Evolutionary conservation across 2,329 filamentous ascomycete genomes (phyloP).

Genomic region (Leptodontidium sp.): DNA sequence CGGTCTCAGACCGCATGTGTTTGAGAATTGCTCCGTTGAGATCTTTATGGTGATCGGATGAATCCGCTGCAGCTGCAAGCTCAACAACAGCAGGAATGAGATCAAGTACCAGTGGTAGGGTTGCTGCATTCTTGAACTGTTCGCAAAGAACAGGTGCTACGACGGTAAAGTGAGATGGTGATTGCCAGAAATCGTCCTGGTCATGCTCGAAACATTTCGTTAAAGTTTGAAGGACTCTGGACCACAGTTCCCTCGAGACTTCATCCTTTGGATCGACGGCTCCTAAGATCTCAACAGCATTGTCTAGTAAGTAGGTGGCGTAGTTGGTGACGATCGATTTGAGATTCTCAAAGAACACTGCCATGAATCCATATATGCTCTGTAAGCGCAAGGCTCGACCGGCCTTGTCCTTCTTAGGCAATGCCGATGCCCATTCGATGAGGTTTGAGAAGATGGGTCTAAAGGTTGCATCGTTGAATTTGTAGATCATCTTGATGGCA

Average conservation of each 20-base stretch:
- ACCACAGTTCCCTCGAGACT: constrained; percentile 69
- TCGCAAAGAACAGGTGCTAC: constrained; percentile 74
- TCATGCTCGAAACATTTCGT: constrained; percentile 84
- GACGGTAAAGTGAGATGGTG: constrained; percentile 82
- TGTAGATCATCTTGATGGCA: constrained; percentile 90
- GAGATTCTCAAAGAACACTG: constrained; percentile 81
- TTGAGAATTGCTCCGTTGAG: constrained; percentile 82
- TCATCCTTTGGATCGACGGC: constrained; percentile 54
- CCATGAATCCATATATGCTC: constrained; percentile 83
- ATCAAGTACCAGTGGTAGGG: constrained; percentile 55
- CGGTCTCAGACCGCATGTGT: constrained; percentile 76
- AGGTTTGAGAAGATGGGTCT: constrained; percentile 87
- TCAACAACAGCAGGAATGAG: constrained; percentile 81
- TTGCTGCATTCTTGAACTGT: constrained; percentile 65
- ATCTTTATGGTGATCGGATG: constrained; percentile 88
- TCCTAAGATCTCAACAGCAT: constrained; percentile 70
- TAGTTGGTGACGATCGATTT: constrained; percentile 97
- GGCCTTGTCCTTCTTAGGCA: constrained; percentile 67
- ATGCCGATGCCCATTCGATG: constrained; percentile 77
- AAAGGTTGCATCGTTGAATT: constrained; percentile 94
- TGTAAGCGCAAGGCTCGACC: constrained; percentile 71
- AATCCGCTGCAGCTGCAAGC: constrained; percentile 81
- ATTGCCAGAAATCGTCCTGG: constrained; percentile 96
- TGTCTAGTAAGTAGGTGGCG: constrained; percentile 83
- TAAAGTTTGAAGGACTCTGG: constrained; percentile 74